Conservation (phyloP, 192 early-diverging fungal genomes). For the Paraglomus brasilianum region DNA sequence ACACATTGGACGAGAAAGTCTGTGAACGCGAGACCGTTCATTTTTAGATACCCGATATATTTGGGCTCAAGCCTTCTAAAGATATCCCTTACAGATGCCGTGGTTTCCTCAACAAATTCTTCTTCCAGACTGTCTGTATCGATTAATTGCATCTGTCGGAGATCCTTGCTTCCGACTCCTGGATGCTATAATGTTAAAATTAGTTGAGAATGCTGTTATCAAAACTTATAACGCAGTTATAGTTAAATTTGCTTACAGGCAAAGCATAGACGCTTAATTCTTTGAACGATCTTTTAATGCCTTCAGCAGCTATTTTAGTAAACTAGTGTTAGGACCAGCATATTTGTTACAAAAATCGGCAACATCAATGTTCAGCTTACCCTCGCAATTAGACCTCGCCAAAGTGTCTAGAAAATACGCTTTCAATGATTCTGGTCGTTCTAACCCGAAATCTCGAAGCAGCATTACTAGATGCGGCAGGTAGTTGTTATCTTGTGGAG, state of each 20-base stretch:
- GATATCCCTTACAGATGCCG: not conserved
- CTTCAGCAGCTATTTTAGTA: constrained; percentile 7
- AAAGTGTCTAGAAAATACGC: constrained; percentile 18
- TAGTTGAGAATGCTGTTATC: not conserved
- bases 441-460: constrained; percentile 18
- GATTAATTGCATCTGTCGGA: constrained; percentile 14
- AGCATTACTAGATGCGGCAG: constrained; percentile 21
- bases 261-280: constrained; percentile 7
- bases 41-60: constrained; percentile 11
- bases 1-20: constrained; percentile 20
- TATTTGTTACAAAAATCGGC: too few relatives aligned
- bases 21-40: constrained; percentile 12
- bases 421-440: not conserved
- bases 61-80: constrained; percentile 8
- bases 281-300: constrained; percentile 3
- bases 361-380: not conserved
- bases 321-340: not conserved
- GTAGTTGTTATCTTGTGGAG: constrained; percentile 7
- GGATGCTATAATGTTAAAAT: not conserved
- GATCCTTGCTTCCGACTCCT: not conserved
- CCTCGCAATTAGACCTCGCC: not conserved
- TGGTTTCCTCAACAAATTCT: not conserved
- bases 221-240: not conserved
- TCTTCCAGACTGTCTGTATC: not conserved
- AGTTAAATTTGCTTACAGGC: not conserved